These are phyloP conservation scores for Hypoxylon sp. DNA, from an alignment of 2,329 filamentous ascomycete species.

Conservation along the genomic window DNA sequence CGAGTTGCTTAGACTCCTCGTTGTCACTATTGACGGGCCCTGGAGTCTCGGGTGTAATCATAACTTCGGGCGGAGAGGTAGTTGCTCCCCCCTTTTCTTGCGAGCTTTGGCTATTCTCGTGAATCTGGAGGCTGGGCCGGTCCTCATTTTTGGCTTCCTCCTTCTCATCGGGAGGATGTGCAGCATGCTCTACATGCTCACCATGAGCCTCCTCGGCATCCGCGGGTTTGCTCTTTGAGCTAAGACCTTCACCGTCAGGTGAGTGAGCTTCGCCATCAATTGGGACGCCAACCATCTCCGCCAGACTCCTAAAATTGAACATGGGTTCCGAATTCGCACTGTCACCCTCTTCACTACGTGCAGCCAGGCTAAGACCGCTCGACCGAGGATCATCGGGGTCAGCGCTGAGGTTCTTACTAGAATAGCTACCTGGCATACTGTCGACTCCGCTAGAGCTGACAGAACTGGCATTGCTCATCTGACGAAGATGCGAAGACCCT, in stretches of 20 bases:
- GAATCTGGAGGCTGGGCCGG: slow-evolving; percentile 38
- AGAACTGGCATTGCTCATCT: slow-evolving; percentile 90
- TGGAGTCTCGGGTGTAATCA: slow-evolving; percentile 67
- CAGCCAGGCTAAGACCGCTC: slow-evolving; percentile 68
- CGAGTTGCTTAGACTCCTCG: slow-evolving; percentile 62
- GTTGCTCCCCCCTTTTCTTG: slow-evolving; percentile 35
- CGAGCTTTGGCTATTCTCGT: slow-evolving; percentile 46
- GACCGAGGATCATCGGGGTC: slow-evolving; percentile 66
- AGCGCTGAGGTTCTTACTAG: slow-evolving; percentile 56
- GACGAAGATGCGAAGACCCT: slow-evolving; percentile 79
- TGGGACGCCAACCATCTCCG: slow-evolving; percentile 82
- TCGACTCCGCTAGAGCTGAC: slow-evolving; percentile 83
- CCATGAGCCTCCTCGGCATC: slow-evolving; percentile 50
- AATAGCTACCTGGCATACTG: slow-evolving; percentile 70
- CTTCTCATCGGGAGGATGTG: slow-evolving; percentile 33
- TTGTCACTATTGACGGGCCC: slow-evolving; percentile 54
- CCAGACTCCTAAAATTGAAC: slow-evolving; percentile 92
- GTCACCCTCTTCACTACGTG: slow-evolving; percentile 64
- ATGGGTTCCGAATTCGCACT: slow-evolving; percentile 77
- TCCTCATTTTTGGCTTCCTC: slow-evolving; percentile 29
- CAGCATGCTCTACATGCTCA: slow-evolving; percentile 56
- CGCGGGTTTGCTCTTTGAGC: slow-evolving; percentile 56
- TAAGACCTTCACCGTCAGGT: slow-evolving; percentile 13
- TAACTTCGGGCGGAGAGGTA: slow-evolving; percentile 59
- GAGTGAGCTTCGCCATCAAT: slow-evolving; percentile 61